Percentiles rank a stretch among this genome's conserved stretches.
Evolutionary conservation across 345 rosid species (phyloP).

Genomic region (Trapa bicornis): DNA sequence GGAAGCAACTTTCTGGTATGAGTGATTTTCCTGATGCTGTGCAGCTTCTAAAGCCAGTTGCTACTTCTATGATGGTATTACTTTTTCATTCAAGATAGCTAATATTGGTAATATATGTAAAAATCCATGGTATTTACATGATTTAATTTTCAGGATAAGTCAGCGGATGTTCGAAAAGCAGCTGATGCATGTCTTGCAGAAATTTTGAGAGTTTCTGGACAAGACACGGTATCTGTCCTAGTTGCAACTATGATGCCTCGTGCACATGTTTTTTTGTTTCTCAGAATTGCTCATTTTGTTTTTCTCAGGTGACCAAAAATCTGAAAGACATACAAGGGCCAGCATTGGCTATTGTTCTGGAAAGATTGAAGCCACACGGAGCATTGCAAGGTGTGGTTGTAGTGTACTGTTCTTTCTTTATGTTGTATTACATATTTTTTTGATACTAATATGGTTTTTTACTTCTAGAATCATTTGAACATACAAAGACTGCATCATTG

Average conservation of each 20-base stretch:
- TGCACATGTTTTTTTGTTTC: neutral
- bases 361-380: constrained; percentile 53
- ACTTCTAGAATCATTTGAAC: constrained; percentile 44
- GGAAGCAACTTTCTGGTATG: constrained; percentile 66
- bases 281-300: neutral
- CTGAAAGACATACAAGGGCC: constrained; percentile 85
- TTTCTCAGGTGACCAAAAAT: constrained; percentile 61
- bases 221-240: constrained; percentile 41
- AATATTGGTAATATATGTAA: neutral
- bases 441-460: constrained; percentile 14
- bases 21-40: constrained; percentile 73
- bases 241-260: neutral
- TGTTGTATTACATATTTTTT: neutral
- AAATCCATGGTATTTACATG: constrained; percentile 2
- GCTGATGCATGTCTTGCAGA: constrained; percentile 79
- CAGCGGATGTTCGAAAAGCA: constrained; percentile 93
- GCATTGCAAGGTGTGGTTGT: constrained; percentile 39
- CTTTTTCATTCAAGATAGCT: neutral
- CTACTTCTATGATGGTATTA: constrained; percentile 66
- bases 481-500: constrained; percentile 33
- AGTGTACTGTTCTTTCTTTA: neutral
- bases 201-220: constrained; percentile 74
- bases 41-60: constrained; percentile 71
- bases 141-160: constrained; percentile 64
- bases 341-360: constrained; percentile 70